A percentile compares a stretch with the other conserved stretches of the same genome.
These are phyloP conservation scores for Picochlorum costavermella DNA, from an alignment of 139 green algal species.

Conservation along the genomic window DNA sequence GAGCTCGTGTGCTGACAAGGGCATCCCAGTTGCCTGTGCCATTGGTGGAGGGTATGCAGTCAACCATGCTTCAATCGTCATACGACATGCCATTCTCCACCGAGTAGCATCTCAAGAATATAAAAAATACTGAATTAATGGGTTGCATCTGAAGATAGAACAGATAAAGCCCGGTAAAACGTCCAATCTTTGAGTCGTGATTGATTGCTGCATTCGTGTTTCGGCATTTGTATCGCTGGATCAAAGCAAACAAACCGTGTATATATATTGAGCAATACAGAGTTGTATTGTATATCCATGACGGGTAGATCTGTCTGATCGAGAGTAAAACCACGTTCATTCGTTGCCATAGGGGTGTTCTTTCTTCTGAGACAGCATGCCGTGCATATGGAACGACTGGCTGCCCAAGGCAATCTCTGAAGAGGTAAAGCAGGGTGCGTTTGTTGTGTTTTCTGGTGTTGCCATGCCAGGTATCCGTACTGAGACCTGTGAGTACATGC, in stretches of 20 bases:
- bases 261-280: too few relatives aligned
- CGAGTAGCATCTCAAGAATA: slow-evolving; percentile 14
- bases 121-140: neutral
- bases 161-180: too few relatives aligned
- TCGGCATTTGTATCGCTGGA: too few relatives aligned
- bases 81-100: slow-evolving; percentile 38
- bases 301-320: too few relatives aligned
- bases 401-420: slow-evolving; percentile 29
- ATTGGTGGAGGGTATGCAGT: slow-evolving; percentile 47
- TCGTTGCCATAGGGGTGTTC: neutral
- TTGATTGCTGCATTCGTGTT: too few relatives aligned
- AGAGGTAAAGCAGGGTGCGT: neutral
- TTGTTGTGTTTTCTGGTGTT: too few relatives aligned
- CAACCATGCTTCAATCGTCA: slow-evolving; percentile 35
- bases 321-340: too few relatives aligned
- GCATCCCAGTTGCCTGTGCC: slow-evolving; percentile 32
- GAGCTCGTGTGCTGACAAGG: slow-evolving; percentile 11
- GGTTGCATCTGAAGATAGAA: neutral
- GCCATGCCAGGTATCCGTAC: too few relatives aligned
- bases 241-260: too few relatives aligned
- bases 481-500: neutral
- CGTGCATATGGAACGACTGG: slow-evolving; percentile 38
- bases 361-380: neutral
- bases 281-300: too few relatives aligned
- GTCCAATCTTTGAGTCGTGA: too few relatives aligned